A percentile compares a stretch with the other conserved stretches of the same genome.
These are phyloP conservation scores for Glaciozyma martinii DNA, from an alignment of 768 basidiomycete genomes.

Conservation along the genomic window DNA sequence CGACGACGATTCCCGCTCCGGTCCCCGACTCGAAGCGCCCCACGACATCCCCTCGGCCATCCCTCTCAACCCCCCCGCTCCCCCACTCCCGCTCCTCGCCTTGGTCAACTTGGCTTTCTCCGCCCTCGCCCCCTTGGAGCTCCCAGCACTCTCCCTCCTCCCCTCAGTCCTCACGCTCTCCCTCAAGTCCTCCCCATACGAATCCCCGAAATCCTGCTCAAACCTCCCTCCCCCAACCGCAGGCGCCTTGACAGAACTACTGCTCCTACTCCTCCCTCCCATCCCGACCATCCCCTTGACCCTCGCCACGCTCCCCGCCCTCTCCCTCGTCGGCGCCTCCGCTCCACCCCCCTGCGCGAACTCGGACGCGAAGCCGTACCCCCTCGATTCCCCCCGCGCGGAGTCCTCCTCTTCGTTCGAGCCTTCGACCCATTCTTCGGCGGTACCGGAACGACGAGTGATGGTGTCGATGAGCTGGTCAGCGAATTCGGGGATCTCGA, in stretches of 20 bases:
- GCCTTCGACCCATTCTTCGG: slow-evolving; percentile 3
- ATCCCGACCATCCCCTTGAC: background rate
- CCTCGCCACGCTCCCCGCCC: background rate
- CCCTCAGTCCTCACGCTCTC: background rate
- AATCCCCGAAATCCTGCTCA: slow-evolving; percentile 5
- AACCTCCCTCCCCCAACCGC: background rate
- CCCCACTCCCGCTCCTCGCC: background rate
- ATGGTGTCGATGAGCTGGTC: slow-evolving; percentile 63
- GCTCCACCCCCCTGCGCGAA: slow-evolving; percentile 13
- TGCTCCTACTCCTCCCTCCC: slow-evolving; percentile 9
- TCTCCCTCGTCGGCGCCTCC: background rate
- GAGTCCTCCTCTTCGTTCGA: background rate
- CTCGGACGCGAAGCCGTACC: slow-evolving; percentile 23
- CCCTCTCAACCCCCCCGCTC: background rate
- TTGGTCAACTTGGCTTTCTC: background rate
- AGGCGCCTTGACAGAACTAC: background rate
- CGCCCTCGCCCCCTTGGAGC: background rate
- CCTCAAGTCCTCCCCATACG: background rate
- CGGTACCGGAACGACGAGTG: slow-evolving; percentile 54
- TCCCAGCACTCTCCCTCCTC: background rate
- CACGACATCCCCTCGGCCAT: background rate
- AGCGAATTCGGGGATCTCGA: slow-evolving; percentile 73
- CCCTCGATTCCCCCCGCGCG: slow-evolving; percentile 1
- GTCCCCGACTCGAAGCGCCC: background rate
- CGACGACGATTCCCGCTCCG: background rate